Conservation (phyloP, 2,329 filamentous ascomycete genomes). For the Cadophora luteo-olivacea region DNA sequence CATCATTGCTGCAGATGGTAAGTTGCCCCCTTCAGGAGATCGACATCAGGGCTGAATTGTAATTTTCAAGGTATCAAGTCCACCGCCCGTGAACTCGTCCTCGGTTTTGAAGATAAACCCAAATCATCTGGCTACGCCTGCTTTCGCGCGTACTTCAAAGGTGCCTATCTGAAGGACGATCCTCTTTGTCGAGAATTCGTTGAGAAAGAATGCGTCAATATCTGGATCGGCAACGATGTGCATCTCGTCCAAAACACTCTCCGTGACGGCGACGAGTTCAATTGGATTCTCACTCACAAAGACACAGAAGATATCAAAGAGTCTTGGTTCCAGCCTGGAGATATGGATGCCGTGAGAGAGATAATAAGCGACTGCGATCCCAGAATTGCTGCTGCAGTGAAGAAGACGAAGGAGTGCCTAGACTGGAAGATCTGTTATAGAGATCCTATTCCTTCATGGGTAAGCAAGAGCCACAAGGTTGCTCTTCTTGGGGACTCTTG, state of each 20-base stretch:
- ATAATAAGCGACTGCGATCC: constrained; percentile 51
- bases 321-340: constrained; percentile 55
- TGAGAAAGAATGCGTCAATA: constrained; percentile 52
- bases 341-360: constrained; percentile 52
- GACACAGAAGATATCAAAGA: constrained; percentile 54
- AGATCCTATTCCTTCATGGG: constrained; percentile 59
- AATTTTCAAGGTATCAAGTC: constrained; percentile 52
- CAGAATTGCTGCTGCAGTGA: constrained; percentile 53
- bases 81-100: constrained; percentile 56
- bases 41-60: background rate
- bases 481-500: constrained; percentile 60
- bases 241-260: constrained; percentile 54
- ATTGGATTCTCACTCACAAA: constrained; percentile 55
- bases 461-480: constrained; percentile 56
- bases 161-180: constrained; percentile 46
- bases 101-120: constrained; percentile 58
- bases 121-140: constrained; percentile 61
- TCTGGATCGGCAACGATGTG: constrained; percentile 53
- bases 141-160: constrained; percentile 55
- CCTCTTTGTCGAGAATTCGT: constrained; percentile 50
- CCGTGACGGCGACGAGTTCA: constrained; percentile 51
- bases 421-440: constrained; percentile 63
- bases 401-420: constrained; percentile 52
- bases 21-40: background rate
- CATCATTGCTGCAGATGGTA: constrained; percentile 56